These are phyloP conservation scores for Globisporangium radiosum DNA, from an alignment of 352 stramenopile genomes.

Conservation along the genomic window DNA sequence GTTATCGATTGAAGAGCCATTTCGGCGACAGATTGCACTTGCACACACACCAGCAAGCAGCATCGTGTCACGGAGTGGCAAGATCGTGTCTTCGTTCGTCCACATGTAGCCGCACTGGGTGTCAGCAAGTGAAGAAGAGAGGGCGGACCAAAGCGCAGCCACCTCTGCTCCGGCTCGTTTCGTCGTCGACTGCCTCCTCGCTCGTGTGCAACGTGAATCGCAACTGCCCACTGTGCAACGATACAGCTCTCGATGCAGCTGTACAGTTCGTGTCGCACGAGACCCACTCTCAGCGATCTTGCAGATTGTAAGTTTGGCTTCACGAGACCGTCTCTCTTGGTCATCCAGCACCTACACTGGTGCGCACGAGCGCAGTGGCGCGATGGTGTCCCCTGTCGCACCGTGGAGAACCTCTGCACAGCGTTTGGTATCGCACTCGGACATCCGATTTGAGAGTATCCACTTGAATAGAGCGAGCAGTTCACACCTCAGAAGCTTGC, in stretches of 20 bases:
- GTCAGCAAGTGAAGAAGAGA: neutral
- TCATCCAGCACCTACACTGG: neutral
- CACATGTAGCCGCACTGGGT: neutral
- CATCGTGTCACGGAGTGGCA: no score
- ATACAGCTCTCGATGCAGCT: neutral
- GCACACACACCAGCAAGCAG: neutral
- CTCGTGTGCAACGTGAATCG: neutral
- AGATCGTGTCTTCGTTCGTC: neutral
- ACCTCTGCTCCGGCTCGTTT: neutral
- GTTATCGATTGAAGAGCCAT: constrained; percentile 7
- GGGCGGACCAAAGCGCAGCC: neutral
- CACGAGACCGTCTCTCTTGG: neutral
- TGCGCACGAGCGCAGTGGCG: neutral
- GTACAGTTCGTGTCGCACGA: no score
- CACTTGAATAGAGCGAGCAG: no score
- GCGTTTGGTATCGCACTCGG: neutral
- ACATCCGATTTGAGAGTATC: neutral
- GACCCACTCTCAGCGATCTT: neutral
- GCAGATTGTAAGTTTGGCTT: neutral
- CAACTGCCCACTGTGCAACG: no score
- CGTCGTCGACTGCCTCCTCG: neutral
- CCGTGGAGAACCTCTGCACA: neutral
- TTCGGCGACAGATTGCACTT: neutral
- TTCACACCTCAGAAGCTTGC: no score
- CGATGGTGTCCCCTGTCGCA: neutral